These are phyloP conservation scores for Arctostaphylos glauca DNA, from an alignment of 148 eudicot species.

Conservation along the genomic window DNA sequence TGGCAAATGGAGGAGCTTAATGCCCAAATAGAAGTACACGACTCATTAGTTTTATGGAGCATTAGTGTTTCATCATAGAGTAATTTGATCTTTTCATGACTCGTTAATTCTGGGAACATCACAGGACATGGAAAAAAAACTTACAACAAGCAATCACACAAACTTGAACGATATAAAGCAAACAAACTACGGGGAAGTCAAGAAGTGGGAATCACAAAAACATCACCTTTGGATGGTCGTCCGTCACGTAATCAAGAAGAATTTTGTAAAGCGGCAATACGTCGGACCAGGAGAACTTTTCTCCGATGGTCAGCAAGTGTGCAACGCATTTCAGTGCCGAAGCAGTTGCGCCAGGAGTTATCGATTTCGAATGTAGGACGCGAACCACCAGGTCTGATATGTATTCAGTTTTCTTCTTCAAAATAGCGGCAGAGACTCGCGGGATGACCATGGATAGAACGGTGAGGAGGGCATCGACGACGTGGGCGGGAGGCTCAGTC, in stretches of 20 bases:
- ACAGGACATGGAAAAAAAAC: not conserved
- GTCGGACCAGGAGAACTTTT: conserved; percentile 45
- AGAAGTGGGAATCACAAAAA: not conserved
- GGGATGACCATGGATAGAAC: conserved; percentile 51
- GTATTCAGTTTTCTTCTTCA: conserved; percentile 38
- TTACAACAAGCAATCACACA: not conserved
- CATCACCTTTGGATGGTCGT: conserved; percentile 57
- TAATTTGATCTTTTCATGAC: too few relatives aligned
- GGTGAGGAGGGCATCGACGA: conserved; percentile 50
- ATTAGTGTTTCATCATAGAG: too few relatives aligned
- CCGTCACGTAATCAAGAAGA: conserved; percentile 41
- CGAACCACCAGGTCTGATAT: conserved; percentile 42
- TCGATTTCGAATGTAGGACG: conserved; percentile 26
- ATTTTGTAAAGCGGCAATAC: conserved; percentile 43
- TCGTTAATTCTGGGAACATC: not conserved
- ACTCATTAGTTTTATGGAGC: too few relatives aligned
- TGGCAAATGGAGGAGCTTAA: too few relatives aligned
- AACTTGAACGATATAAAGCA: not conserved
- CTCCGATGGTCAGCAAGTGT: conserved; percentile 38
- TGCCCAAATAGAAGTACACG: too few relatives aligned
- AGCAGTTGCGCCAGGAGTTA: conserved; percentile 29
- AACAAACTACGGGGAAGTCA: not conserved
- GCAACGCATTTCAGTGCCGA: conserved; percentile 50
- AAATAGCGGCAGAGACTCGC: conserved; percentile 25
- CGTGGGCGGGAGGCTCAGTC: conserved; percentile 29